Evolutionary conservation across 1,139 yeast species (phyloP).

Genomic region (Taiozyma onychis): DNA sequence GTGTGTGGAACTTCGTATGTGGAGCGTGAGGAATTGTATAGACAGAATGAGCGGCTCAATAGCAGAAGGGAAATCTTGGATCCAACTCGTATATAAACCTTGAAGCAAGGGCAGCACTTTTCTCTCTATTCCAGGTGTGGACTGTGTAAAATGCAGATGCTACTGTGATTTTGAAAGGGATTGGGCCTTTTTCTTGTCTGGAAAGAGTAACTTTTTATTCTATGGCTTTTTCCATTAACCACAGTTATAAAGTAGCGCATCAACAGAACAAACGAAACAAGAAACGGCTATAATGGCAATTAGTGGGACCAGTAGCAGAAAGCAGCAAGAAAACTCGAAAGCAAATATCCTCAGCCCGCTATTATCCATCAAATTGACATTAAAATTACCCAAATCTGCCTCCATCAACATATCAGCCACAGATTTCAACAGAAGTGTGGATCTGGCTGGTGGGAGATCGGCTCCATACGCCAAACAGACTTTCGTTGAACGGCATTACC

Average conservation of each 20-base stretch:
- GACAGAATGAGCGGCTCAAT: background rate
- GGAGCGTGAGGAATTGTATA: background rate
- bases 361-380: background rate
- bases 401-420: background rate
- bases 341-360: background rate
- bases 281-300: background rate
- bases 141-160: background rate
- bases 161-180: background rate
- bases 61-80: background rate
- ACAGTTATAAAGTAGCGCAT: background rate
- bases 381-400: background rate
- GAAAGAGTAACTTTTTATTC: background rate
- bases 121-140: background rate
- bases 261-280: background rate
- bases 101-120: background rate
- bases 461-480: too few species aligned
- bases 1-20: too few species aligned
- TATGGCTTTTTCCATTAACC: background rate
- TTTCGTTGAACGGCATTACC: too few species aligned
- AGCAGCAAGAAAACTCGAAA: background rate
- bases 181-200: background rate
- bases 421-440: background rate
- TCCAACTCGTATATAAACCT: background rate
- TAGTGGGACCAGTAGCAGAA: background rate
- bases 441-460: background rate